Evolutionary conservation across 75 land plant genomes (phyloP), one percentile per base, ranked within the genome.

Genomic region (Pinus taeda): DNA sequence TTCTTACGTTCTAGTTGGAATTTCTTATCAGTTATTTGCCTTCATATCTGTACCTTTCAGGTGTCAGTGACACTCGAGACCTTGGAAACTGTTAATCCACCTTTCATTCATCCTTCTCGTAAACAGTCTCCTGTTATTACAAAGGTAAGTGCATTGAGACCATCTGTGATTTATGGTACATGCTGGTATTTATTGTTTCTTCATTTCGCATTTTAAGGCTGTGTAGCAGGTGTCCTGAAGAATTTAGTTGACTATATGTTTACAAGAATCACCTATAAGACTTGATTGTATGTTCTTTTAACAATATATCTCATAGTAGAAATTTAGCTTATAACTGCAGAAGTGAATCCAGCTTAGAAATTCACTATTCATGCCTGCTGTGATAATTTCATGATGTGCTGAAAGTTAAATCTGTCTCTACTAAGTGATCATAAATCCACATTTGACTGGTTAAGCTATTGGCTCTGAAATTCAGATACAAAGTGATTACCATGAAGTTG

Each of bases 401-500:
- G 17, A 20, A 39, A 17, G 49, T 67, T 33, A 5, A 20, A 17
- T 37, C 21, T 39, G 18, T 49, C 7, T 64, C 33, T 39, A 20
- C 9, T 67, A 1, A 67, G 20, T 67, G 9, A 6, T 67, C 20
- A 4, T 53, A 69, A 45, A 13, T 39, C 72, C 22, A 39, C 8
- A 11, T 42, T 39, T 76, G 29, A 22, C 77, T 60, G 15, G 75
- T n/a, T 26, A 36, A 15, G 15, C 13, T 6, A 7, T 24, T 71
- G 24, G 24, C 37, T 73, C 15, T 76, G 53, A 74, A 13, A 15
- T 77, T 14, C 81, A 96, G 99, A 83, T 92, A 58, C 98, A 96
- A 73, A 90, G 93, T 57, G 99, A 96, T 60, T 86, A 89, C 60
- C 81, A 92, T 83, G 99, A 96, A 77, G 89, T 92, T 57, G 99